These are phyloP conservation scores for Fomitopsis pulvina DNA, from an alignment of 768 basidiomycete species.

Conservation along the genomic window DNA sequence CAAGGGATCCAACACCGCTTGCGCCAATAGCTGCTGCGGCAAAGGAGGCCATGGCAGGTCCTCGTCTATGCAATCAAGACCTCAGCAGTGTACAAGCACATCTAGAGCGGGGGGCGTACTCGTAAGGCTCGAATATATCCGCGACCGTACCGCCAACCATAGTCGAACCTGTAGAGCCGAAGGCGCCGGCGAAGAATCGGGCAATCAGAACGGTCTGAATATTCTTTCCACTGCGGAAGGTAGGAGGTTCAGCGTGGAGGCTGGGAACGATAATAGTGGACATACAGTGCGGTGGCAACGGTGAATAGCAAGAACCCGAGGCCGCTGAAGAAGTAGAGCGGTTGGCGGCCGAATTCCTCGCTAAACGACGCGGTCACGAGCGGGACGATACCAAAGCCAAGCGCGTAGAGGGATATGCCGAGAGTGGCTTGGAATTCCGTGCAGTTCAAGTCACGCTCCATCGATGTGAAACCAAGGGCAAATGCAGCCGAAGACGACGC, in stretches of 20 bases:
- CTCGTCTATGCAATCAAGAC: conserved; percentile 47
- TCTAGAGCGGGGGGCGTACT: conserved; percentile 33
- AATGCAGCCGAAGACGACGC: conserved; percentile 48
- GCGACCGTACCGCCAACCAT: conserved; percentile 74
- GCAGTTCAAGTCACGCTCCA: conserved; percentile 38
- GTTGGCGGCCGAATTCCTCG: conserved; percentile 66
- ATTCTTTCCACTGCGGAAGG: conserved; percentile 28
- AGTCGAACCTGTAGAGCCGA: conserved; percentile 63
- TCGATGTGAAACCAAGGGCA: conserved; percentile 48
- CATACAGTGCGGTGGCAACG: conserved; percentile 37
- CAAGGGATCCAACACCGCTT: conserved; percentile 56
- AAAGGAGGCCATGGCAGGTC: conserved; percentile 74
- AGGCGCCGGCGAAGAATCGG: conserved; percentile 59
- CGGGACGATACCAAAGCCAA: conserved; percentile 59
- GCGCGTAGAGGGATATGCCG: conserved; percentile 40
- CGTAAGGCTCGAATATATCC: conserved; percentile 58
- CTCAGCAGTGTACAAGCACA: neutral
- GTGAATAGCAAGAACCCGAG: conserved; percentile 47
- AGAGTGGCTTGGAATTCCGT: conserved; percentile 24
- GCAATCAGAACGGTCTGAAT: conserved; percentile 60
- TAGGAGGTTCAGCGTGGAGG: conserved; percentile 2
- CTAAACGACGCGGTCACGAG: conserved; percentile 64
- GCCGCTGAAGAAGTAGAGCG: conserved; percentile 46
- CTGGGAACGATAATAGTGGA: neutral
- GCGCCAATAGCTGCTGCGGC: conserved; percentile 52